Conservation (phyloP, 2,329 filamentous ascomycete genomes). For the Lasiodiplodia sp. region DNA sequence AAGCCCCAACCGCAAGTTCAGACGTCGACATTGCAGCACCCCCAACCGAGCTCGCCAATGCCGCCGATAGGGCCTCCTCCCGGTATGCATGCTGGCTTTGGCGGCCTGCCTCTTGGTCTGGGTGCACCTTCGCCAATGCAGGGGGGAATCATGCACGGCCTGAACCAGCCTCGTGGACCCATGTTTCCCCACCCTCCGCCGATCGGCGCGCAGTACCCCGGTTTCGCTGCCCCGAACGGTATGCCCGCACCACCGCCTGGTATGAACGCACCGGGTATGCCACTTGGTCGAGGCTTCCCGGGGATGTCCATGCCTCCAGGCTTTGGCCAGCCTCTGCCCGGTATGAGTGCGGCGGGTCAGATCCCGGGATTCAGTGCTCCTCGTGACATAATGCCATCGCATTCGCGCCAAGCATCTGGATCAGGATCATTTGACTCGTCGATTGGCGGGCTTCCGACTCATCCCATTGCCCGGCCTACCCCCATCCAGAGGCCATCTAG, state of each 20-base stretch:
- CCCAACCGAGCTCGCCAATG: conserved; percentile 66
- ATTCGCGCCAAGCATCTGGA: conserved; percentile 79
- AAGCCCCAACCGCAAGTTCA: conserved; percentile 61
- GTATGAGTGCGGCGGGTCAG: conserved; percentile 45
- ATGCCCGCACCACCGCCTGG: conserved; percentile 62
- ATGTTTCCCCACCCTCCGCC: conserved; percentile 62
- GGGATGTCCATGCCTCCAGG: conserved; percentile 64
- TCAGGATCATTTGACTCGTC: conserved; percentile 62
- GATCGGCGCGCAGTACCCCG: conserved; percentile 62
- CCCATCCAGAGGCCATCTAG: conserved; percentile 90
- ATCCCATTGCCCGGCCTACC: conserved; percentile 81
- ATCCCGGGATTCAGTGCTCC: conserved; percentile 47
- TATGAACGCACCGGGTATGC: conserved; percentile 67
- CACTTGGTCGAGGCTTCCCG: conserved; percentile 63
- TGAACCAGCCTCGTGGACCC: conserved; percentile 52
- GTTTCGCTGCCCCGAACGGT: conserved; percentile 57
- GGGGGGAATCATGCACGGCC: conserved; percentile 43
- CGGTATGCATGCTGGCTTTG: conserved; percentile 63
- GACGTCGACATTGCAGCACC: conserved; percentile 56
- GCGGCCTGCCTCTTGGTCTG: conserved; percentile 58
- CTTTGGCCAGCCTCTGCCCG: conserved; percentile 56
- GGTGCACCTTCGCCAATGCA: conserved; percentile 40
- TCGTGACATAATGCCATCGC: conserved; percentile 57
- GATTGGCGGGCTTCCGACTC: conserved; percentile 59
- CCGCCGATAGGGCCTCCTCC: conserved; percentile 68